phyloP scores from a whole-genome alignment of 2,329 filamentous ascomycete genomes.

The Emmonsia crescens region DNA sequence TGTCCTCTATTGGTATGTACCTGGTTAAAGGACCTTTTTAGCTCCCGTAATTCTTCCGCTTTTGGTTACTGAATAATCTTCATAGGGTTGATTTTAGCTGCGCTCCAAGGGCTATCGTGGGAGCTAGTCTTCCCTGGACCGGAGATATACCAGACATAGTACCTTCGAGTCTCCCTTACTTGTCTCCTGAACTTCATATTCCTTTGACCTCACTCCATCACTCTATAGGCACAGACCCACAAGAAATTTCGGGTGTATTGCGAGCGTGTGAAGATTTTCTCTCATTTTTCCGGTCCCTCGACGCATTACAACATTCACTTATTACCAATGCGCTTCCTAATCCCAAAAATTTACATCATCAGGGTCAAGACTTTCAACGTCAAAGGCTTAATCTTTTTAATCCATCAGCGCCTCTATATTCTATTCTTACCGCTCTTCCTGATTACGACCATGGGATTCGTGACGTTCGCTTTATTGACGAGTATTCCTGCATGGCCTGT shows the following conservation, averaged over 20 bases:
- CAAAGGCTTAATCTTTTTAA: conserved; percentile 12
- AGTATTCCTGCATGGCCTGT: conserved; percentile 23
- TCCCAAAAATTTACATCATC: neutral
- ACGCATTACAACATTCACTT: conserved; percentile 16
- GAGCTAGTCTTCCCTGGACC: conserved; percentile 22
- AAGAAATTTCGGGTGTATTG: conserved; percentile 16
- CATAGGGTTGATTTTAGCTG: conserved; percentile 24
- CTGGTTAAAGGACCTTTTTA: neutral
- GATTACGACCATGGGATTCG: conserved; percentile 25
- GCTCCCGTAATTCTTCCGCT: neutral
- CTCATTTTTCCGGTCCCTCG: conserved; percentile 20
- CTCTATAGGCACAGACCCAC: conserved; percentile 10
- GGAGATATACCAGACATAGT: conserved; percentile 16
- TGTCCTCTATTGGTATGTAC: conserved; percentile 23
- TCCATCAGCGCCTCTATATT: conserved; percentile 18
- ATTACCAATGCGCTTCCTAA: conserved; percentile 12
- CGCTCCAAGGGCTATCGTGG: conserved; percentile 21
- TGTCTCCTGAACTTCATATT: conserved; percentile 16
- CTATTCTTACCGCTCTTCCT: conserved; percentile 20
- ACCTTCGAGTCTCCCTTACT: conserved; percentile 17
- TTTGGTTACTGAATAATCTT: neutral
- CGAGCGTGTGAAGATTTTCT: conserved; percentile 24
- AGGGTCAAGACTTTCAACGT: neutral
- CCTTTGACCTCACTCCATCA: conserved; percentile 10
- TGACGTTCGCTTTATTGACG: conserved; percentile 24